Evolutionary conservation across 2,329 filamentous ascomycete species (phyloP), one percentile per base, ranked within the genome.

Genomic region (Celoporthe dispersa): DNA sequence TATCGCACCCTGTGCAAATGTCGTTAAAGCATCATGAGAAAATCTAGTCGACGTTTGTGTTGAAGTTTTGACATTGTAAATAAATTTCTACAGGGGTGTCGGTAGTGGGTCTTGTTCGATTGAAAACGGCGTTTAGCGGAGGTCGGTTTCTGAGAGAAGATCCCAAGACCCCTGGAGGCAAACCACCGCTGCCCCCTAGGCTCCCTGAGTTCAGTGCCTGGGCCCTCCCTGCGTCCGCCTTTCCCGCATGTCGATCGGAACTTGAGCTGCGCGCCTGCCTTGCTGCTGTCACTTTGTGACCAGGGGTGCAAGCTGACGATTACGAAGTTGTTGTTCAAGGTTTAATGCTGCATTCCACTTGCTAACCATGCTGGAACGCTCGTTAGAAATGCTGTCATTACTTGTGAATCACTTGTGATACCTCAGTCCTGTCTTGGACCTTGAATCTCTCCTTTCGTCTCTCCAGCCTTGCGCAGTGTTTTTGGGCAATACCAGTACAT

Each of bases 51-150:
- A 48, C n/a, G 39, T 28, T 51, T 57, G 39, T 22, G 6, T 28
- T n/a, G 37, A 44, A 63, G 37, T 63, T 63, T 62, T 25, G 35
- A 63, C 60, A 6, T 53, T 33, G 41, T 53, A 62, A 67, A 51
- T 67, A 67, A 60, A 67, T 67, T 62, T 67, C 66, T 61, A 62
- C 66, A 67, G 66, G 66, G 66, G 55, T 67, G 37, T 19, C 11
- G 25, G 22, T 48, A 66, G 55, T 48, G 39, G 41, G 39, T 37
- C 64, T 22, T 31, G 14, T 6, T 31, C 28, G 14, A 31, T 57
- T 22, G 53, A 31, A 31, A 57, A 33, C 53, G 53, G 14, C 6
- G 25, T 57, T 57, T 57, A 55, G 51, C n/a, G n/a, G 60, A 11
- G 12, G 35, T 41, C 16, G 35, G 22, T 14, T 28, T 6, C 16